Base-by-base conservation (phyloP, 805 yeast genomes). In the Candida vartiovaarae region DNA sequence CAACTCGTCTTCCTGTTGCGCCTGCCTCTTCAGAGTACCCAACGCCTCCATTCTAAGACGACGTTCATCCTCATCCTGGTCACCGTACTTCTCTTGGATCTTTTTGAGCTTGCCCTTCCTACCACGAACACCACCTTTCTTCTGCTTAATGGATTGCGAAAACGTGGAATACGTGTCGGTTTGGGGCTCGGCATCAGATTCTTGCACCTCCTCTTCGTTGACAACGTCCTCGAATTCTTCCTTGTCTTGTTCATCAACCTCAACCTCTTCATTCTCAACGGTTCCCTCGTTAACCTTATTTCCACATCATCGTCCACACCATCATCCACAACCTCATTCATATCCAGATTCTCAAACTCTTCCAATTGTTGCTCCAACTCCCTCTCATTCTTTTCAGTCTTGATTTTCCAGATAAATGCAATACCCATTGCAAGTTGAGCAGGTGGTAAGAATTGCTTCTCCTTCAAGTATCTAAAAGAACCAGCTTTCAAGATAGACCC, bases 11-110 rank as follows among this genome's bases (percentile, higher is more conserved):
- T 65, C 63, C 46, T 67, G 55, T 41, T 64, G 61, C 32, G 68
- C 69, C 4, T 68, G 55, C 28, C 78, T 75, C 54, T 87, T 88
- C 56, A 86, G 67, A 0, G 95, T 85, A 4, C 98, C 98, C 35
- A 91, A 65, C 2, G 84, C 85, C 46, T 83, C 79, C 84, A 91
- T 79, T 51, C 95, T 73, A 44, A 82, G 54, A 38, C 64, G 55
- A 44, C 89, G 75, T 55, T 91, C 98, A 44, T 85, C 93, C 41
- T 87, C 96, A 60, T 91, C 98, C 64, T 91, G 98, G 47, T 84
- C 89, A 3, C 81, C 87, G 57, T 91, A 91, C 57, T 90, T 91
- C 47, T 76, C 72, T 34, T 82, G 82, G 44, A 88, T 84, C 57
- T 86, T 89, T 69, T 84, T 87, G 63, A 84, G 57, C 58, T 89